Base-by-base conservation (phyloP, 2,329 filamentous ascomycete genomes). In the Teratosphaeriaceae sp. region DNA sequence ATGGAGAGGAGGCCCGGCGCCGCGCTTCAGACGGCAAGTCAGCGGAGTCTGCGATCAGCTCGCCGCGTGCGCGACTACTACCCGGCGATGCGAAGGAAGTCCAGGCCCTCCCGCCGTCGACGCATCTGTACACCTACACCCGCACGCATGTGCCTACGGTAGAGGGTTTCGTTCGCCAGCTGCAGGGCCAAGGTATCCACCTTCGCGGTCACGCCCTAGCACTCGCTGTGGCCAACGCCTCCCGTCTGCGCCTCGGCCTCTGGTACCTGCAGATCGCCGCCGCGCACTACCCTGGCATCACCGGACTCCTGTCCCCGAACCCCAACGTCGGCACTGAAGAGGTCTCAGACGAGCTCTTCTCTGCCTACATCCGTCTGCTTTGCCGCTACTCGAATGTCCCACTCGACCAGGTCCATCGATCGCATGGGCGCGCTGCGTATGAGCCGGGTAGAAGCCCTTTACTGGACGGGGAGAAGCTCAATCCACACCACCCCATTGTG, bases 71-170 rank as follows among this genome's bases (percentile, higher is more conserved):
- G 26, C 15, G 40, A 11, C 48, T 70, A 12, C 56, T 77, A 2
- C 78, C 82, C 5, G 84, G 84, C 11, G 82, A 85, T 52, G 68
- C 67, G 29, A 69, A 62, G 45, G 78, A 81, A 54, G 65, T 75
- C 8, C 63, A 70, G 33, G 67, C 76, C 3, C 70, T 78, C 16
- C 65, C 80, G 16, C 71, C 77, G 43, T 61, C 85, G 72, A 60
- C 73, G 72, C 55, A 84, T 45, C 74, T 80, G n/a, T 77, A 80
- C 42, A 83, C 85, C 44, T 78, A 77, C 50, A 73, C 78, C 29
- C 71, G 78, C n/a, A 65, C 79, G 33, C 66, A 71, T 12, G 78
- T 83, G 1, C 84, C 84, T 2, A 72, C 68, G 1, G 63, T 80
- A 9, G 63, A 71, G 3, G 68, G 75, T 39, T 67, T 89, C 3